Conservation (phyloP, 2,329 filamentous ascomycete genomes). For the Monilinia polystroma region DNA sequence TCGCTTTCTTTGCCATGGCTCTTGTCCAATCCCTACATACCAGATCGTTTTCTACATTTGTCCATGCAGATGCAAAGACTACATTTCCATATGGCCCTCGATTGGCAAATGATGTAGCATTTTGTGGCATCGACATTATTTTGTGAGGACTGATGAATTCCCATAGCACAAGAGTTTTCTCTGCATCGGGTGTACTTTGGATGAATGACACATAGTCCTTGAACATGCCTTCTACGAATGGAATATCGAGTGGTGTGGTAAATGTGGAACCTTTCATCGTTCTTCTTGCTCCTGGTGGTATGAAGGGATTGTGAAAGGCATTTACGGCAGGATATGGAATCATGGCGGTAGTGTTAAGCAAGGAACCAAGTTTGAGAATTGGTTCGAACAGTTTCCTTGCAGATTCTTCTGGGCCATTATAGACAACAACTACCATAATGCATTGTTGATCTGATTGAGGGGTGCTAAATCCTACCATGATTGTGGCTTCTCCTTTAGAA, state of each 20-base stretch:
- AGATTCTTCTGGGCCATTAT: slow-evolving; percentile 40
- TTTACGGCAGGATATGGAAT: slow-evolving; percentile 42
- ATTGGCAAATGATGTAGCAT: slow-evolving; percentile 35
- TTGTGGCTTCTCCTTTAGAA: slow-evolving; percentile 12
- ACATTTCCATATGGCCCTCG: slow-evolving; percentile 35
- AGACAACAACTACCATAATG: slow-evolving; percentile 30
- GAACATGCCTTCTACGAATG: slow-evolving; percentile 36
- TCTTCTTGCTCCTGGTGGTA: slow-evolving; percentile 39
- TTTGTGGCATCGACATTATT: slow-evolving; percentile 29
- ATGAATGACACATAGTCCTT: slow-evolving; percentile 39
- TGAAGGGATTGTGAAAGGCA: slow-evolving; percentile 37
- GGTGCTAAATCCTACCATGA: slow-evolving; percentile 3
- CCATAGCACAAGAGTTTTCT: slow-evolving; percentile 30
- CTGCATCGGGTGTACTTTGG: slow-evolving; percentile 27
- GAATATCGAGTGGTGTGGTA: slow-evolving; percentile 38
- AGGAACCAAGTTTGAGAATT: slow-evolving; percentile 36
- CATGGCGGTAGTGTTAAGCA: slow-evolving; percentile 32
- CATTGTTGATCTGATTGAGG: not conserved
- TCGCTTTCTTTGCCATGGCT: slow-evolving; percentile 24
- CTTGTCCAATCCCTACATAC: slow-evolving; percentile 27
- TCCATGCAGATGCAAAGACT: slow-evolving; percentile 39
- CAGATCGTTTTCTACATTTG: slow-evolving; percentile 26
- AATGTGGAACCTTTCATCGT: slow-evolving; percentile 42
- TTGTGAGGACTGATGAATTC: slow-evolving; percentile 32
- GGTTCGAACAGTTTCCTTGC: slow-evolving; percentile 36